These are phyloP conservation scores for Lepiota brunneoincarnata DNA, from an alignment of 768 basidiomycete species.

Conservation along the genomic window DNA sequence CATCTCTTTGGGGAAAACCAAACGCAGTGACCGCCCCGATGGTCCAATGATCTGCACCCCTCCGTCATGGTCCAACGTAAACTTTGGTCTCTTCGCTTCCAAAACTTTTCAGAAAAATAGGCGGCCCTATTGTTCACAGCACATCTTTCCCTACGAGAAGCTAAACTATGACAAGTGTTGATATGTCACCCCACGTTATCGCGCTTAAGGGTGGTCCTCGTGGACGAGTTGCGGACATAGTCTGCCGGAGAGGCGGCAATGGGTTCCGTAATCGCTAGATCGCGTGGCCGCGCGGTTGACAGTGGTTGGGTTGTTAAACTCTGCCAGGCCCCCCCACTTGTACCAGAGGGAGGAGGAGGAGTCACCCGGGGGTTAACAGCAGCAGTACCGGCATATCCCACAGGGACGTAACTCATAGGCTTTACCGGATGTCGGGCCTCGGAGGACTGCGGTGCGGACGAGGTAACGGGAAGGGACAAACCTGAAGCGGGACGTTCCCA, in stretches of 20 bases:
- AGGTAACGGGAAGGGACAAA: neutral
- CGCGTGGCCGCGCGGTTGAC: neutral
- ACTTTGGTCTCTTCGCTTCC: no score
- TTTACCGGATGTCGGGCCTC: neutral
- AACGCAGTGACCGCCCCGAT: no score
- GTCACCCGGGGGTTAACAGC: neutral
- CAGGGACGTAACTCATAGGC: neutral
- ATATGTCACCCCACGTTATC: slow-evolving; percentile 7
- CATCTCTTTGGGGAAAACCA: no score
- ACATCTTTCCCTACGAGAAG: neutral
- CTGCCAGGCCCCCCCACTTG: neutral
- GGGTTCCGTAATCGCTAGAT: neutral
- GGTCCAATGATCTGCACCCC: no score
- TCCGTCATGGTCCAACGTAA: no score
- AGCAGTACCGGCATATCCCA: neutral
- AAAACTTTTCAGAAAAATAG: neutral
- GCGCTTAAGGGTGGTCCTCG: neutral
- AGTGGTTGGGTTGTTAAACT: neutral
- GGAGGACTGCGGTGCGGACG: slow-evolving; percentile 41
- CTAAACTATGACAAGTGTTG: neutral
- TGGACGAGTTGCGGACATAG: slow-evolving; percentile 6
- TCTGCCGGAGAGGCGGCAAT: neutral
- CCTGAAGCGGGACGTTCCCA: slow-evolving; percentile 40
- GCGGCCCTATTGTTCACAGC: neutral
- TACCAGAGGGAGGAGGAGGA: no score